Evolutionary conservation across 2,329 filamentous ascomycete genomes (phyloP).

Genomic region (Mariannaea sp.): DNA sequence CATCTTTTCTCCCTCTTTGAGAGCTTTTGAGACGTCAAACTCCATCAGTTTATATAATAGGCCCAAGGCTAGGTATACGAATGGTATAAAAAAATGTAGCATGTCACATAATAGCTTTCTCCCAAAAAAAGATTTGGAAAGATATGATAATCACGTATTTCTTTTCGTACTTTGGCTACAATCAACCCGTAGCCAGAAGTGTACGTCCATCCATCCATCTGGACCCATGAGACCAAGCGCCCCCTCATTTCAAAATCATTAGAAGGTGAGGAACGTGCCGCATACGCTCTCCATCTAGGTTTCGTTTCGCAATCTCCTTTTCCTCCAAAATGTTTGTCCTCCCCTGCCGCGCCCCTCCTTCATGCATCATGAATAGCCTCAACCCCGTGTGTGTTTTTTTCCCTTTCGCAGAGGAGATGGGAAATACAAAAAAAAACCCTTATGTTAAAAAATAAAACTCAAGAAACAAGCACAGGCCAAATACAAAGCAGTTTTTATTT

Average conservation of each 20-base stretch:
- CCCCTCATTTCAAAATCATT: conserved; percentile 37
- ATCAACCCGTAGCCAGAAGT: conserved; percentile 23
- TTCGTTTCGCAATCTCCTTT: conserved; percentile 27
- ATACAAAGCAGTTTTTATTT: too few relatives aligned
- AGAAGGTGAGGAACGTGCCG: conserved; percentile 33
- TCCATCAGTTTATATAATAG: not conserved
- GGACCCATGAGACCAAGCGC: conserved; percentile 24
- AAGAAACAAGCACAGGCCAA: too few relatives aligned
- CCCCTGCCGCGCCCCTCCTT: not conserved
- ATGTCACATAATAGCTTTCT: too few relatives aligned
- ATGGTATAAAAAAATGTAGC: too few relatives aligned
- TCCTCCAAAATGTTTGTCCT: conserved; percentile 20
- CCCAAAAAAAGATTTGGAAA: too few relatives aligned
- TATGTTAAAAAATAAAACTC: too few relatives aligned
- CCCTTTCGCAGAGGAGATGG: not conserved
- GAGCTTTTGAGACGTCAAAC: not conserved
- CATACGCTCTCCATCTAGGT: conserved; percentile 17
- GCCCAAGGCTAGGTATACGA: too few relatives aligned
- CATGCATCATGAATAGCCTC: conserved; percentile 20
- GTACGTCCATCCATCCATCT: conserved; percentile 14
- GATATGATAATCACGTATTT: conserved; percentile 32
- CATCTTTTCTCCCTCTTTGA: not conserved
- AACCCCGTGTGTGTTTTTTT: too few relatives aligned
- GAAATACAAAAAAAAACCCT: not conserved
- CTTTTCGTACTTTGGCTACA: conserved; percentile 33